Conservation (phyloP, 2,329 filamentous ascomycete species). For the Xylaria multiplex region DNA sequence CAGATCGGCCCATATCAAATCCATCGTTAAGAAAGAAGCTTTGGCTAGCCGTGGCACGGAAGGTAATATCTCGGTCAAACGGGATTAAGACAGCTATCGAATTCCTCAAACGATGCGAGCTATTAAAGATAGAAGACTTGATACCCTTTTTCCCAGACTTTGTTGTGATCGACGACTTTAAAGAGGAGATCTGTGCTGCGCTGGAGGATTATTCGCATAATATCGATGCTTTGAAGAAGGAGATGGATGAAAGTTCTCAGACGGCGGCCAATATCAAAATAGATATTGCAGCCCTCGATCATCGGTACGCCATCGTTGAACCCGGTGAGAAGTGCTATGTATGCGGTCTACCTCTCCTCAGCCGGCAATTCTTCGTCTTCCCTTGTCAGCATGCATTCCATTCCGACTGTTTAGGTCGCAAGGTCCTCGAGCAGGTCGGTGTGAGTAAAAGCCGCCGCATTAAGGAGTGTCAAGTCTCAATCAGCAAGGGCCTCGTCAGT, state of each 20-base stretch:
- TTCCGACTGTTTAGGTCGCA: conserved; percentile 88
- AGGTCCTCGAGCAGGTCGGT: conserved; percentile 84
- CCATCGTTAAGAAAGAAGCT: conserved; percentile 87
- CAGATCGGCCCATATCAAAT: conserved; percentile 83
- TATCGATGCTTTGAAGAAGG: conserved; percentile 86
- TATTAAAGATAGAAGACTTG: conserved; percentile 93
- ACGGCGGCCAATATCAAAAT: conserved; percentile 91
- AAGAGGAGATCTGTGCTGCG: conserved; percentile 94
- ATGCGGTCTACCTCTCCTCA: conserved; percentile 85
- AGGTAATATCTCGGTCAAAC: conserved; percentile 86
- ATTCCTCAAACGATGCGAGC: conserved; percentile 89
- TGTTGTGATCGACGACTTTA: conserved; percentile 98
- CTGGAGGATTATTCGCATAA: conserved; percentile 92
- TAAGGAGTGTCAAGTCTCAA: conserved; percentile 83
- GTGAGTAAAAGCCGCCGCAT: conserved; percentile 81
- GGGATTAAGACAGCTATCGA: conserved; percentile 94
- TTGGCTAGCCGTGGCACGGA: conserved; percentile 94
- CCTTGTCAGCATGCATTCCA: conserved; percentile 98
- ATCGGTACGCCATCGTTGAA: conserved; percentile 94
- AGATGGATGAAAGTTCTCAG: conserved; percentile 94
- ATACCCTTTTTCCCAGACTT: conserved; percentile 99
- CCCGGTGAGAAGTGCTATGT: conserved; percentile 94
- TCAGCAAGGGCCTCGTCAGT: conserved; percentile 77
- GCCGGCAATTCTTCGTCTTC: conserved; percentile 96
- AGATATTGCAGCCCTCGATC: conserved; percentile 86